Base-by-base conservation (phyloP, 2,329 filamentous ascomycete species). In the Beauveria pseudobassiana region DNA sequence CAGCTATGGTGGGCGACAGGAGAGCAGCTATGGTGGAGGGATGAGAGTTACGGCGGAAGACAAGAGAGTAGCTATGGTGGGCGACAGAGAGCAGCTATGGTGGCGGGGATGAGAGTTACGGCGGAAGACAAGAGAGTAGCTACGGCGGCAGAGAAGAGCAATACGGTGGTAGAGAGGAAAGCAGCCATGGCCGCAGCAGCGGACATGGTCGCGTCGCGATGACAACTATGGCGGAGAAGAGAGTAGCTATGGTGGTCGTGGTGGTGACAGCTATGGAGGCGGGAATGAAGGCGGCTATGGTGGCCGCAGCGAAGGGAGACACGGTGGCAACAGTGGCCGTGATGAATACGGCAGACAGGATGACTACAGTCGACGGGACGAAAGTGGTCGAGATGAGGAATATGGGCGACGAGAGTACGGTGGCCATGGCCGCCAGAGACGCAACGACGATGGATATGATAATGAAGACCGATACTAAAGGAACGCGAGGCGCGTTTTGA, bases 1-100 rank as follows among this genome's bases (percentile, higher is more conserved):
- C 26, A 34, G 12, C 30, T 48, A 55, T 18, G 42, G 42, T 26
- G 66, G 66, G 24, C 65, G 66, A n/a, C 67, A 72, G 42, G 69
- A 72, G 63, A 65, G 68, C 16, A 66, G 67, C 24, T 67, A 67
- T 46, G 69, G 68, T 7, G 67, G 55, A 64, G 69, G 26, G 52
- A 45, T n/a, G 34, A 14, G 26, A 66, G 67, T 22, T 67, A 67
- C 49, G 68, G 68, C 7, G 67, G 70, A 55, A 65, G 69, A 20
- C 54, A 28, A 22, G 45, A 30, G n/a, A 30, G 24, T 34, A 49
- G 54, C 18, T 40, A 48, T 18, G 62, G 55, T 18, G 54, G 57
- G 18, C 10, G 51, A 20, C 59, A 56, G 53, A 40, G 38, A 40
- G 38, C 18, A 52, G 54, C 12, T 48, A 48, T 43, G 59, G 55